Evolutionary conservation across 2,329 filamentous ascomycete species (phyloP).

Genomic region (Sclerotinia glacialis): DNA sequence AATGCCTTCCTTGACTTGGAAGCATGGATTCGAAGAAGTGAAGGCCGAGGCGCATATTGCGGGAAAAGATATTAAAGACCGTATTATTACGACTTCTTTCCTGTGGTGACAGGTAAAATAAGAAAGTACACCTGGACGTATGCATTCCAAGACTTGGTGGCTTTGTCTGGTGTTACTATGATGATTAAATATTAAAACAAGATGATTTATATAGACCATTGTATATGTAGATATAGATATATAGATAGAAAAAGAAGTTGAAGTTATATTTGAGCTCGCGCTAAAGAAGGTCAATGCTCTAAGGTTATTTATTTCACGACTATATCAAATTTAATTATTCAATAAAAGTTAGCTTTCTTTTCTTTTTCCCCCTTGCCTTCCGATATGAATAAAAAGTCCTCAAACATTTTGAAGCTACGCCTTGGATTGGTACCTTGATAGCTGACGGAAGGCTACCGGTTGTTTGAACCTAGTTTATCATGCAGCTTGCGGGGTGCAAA

Average conservation of each 20-base stretch:
- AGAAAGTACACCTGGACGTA: not conserved
- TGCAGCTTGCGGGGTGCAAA: not conserved
- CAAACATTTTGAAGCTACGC: not conserved
- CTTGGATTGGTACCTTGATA: not conserved
- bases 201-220: not conserved
- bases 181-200: not conserved
- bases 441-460: no score
- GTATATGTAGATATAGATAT: no score
- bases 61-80: conserved; percentile 7
- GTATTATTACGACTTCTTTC: not conserved
- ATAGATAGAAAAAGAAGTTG: not conserved
- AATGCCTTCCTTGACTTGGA: not conserved
- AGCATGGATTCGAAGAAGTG: not conserved
- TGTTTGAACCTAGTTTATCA: not conserved
- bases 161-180: not conserved
- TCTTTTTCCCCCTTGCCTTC: not conserved
- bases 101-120: not conserved
- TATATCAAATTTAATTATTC: not conserved
- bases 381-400: not conserved
- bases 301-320: no score
- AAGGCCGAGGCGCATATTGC: conserved; percentile 8
- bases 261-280: conserved; percentile 2
- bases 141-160: conserved; percentile 4
- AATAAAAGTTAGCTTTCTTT: not conserved
- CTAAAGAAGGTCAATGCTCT: not conserved